Evolutionary conservation across 2,329 filamentous ascomycete species (phyloP).

Genomic region (Fusarium sp.): DNA sequence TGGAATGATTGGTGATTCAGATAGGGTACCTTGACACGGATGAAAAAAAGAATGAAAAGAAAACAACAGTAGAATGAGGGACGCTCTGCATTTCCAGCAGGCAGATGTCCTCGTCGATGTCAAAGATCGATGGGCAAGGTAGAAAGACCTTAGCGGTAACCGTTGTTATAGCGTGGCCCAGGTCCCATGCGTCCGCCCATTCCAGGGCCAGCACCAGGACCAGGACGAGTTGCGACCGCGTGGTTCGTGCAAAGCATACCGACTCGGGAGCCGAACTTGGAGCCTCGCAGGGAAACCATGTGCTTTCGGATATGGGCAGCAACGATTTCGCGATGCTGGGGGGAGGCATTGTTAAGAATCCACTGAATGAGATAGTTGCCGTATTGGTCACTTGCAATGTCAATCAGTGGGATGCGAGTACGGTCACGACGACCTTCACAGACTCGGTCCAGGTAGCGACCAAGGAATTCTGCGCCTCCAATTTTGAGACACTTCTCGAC

Average conservation of each 20-base stretch:
- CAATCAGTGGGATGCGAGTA: constrained; percentile 95
- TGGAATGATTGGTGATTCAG: constrained; percentile 49
- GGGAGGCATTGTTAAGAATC: constrained; percentile 88
- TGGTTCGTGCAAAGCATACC: constrained; percentile 99
- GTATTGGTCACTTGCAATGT: constrained; percentile 98
- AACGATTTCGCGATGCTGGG: constrained; percentile 92
- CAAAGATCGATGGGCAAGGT: background rate
- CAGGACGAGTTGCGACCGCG: constrained; percentile 87
- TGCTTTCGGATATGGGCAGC: constrained; percentile 97
- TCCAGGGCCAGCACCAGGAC: constrained; percentile 79
- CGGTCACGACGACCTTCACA: constrained; percentile 91
- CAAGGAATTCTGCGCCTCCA: constrained; percentile 87
- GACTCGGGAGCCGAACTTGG: constrained; percentile 97
- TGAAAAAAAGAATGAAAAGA: constrained; percentile 46
- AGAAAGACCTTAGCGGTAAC: constrained; percentile 63
- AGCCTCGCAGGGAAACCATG: constrained; percentile 98
- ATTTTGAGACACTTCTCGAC: constrained; percentile 99
- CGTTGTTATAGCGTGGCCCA: constrained; percentile 67
- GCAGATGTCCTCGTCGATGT: background rate
- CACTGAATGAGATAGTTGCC: constrained; percentile 99
- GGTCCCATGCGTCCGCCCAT: constrained; percentile 69
- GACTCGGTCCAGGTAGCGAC: constrained; percentile 92
- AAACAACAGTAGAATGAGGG: constrained; percentile 20
- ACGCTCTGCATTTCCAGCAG: constrained; percentile 7
- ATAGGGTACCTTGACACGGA: constrained; percentile 42